Base-by-base conservation (phyloP, 352 stramenopile genomes). In the Phytophthora chlamydospora region DNA sequence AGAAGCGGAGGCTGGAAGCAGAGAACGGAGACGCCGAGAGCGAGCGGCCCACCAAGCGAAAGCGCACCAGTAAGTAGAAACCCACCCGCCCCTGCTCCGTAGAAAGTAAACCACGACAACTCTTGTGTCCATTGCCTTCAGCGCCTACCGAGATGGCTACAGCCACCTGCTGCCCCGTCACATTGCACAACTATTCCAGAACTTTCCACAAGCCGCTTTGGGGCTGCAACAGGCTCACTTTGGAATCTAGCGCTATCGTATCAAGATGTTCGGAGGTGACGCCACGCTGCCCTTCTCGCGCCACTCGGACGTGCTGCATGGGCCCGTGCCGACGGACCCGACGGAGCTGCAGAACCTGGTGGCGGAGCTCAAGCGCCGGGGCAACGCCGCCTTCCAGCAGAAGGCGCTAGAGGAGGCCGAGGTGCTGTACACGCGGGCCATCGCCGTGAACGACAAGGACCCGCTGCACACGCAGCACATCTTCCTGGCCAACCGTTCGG, bases 361-460 rank as follows among this genome's bases (percentile, higher is more conserved):
- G 27, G 79, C 89, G 13, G 89, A 97, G 74, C 73, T 97, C 49
- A 97, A 96, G 75, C 80, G 85, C 13, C 83, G 89, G 9, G 89
- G 89, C 47, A 97, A 97, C 58, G 81, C 85, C 6, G 89, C 89
- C 6, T 97, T 97, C 71, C 54, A 77, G 66, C 79, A 92, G 60
- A 93, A 93, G 58, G 64, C 80, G 24, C 76, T 90, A 41, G 91
- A 97, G 36, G 94, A 98, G 60, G 97, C 96, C 14, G 93, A 99
- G 48, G 80, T 91, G 53, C 80, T 99, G n/a, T 99, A 99, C 80
- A 83, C 83, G 54, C 98, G 98, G 67, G 97, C 89, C 32, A 91
- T 99, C 55, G 84, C 97, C 24, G 57, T 95, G 54, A 90, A 91
- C 58, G 51, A 57, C 33, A 65, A 49, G 36, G 67, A 90, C 39